phyloP scores from a whole-genome alignment of 352 stramenopile species.

The Phytophthora kernoviae region DNA sequence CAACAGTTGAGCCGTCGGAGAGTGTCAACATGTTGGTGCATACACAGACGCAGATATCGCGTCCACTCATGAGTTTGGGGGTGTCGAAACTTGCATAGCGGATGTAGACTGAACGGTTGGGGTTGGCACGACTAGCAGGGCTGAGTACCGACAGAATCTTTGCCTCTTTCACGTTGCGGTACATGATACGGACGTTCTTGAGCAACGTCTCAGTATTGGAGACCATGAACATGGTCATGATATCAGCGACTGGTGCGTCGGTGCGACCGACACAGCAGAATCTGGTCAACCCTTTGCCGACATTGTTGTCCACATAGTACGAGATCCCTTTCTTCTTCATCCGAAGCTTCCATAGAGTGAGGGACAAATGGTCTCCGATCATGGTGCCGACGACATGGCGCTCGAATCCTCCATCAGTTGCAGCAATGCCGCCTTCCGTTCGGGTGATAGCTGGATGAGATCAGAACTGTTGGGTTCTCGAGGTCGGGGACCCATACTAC shows the following conservation, averaged over 20 bases:
- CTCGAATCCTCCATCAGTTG: slow-evolving; percentile 26
- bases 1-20: slow-evolving; percentile 43
- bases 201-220: slow-evolving; percentile 46
- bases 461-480: slow-evolving; percentile 6
- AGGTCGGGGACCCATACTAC: slow-evolving; percentile 4
- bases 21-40: slow-evolving; percentile 31
- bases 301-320: slow-evolving; percentile 56
- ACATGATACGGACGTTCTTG: slow-evolving; percentile 53
- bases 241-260: slow-evolving; percentile 35
- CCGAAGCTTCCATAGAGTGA: slow-evolving; percentile 33
- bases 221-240: slow-evolving; percentile 58
- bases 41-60: slow-evolving; percentile 39
- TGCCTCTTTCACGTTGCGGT: slow-evolving; percentile 55
- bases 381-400: slow-evolving; percentile 26
- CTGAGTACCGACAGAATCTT: slow-evolving; percentile 49
- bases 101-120: slow-evolving; percentile 40
- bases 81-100: slow-evolving; percentile 45
- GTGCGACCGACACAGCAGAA: slow-evolving; percentile 60
- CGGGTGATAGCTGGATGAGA: slow-evolving; percentile 15
- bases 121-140: slow-evolving; percentile 19
- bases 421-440: slow-evolving; percentile 30
- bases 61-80: slow-evolving; percentile 42
- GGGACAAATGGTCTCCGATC: slow-evolving; percentile 18
- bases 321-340: slow-evolving; percentile 43
- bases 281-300: slow-evolving; percentile 37